Percentiles rank a stretch among this genome's conserved stretches.
Evolutionary conservation across 169 alveolate species (phyloP).

Genomic region (Cryptosporidium parvum): DNA sequence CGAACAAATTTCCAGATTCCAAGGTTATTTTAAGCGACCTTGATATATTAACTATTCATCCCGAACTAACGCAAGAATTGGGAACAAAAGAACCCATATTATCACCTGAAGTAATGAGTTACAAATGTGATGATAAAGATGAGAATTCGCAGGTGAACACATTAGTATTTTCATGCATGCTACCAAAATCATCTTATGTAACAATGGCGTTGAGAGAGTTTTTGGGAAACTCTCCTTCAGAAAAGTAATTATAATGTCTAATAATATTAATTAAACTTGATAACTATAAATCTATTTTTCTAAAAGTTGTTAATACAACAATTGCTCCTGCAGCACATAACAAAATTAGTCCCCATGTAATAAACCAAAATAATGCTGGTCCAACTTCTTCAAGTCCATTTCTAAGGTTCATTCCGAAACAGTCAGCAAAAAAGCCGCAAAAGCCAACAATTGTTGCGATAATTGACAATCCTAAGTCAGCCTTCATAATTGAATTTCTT

Average conservation of each 20-base stretch:
- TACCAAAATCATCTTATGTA: conserved; percentile 82
- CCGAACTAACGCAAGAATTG: background rate
- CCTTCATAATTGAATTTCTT: conserved; percentile 78
- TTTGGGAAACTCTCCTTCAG: conserved; percentile 69
- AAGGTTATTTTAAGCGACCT: conserved; percentile 60
- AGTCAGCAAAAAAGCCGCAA: conserved; percentile 76
- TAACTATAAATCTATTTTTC: conserved; percentile 68
- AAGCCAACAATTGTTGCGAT: conserved; percentile 77
- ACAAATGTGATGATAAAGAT: conserved; percentile 11
- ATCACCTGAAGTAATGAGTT: background rate
- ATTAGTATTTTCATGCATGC: conserved; percentile 76
- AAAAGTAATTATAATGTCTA: background rate
- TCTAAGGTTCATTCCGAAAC: conserved; percentile 79
- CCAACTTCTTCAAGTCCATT: conserved; percentile 77
- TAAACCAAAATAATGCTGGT: conserved; percentile 75
- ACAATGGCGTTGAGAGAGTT: conserved; percentile 81
- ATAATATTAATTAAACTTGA: background rate
- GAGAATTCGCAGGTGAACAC: conserved; percentile 15
- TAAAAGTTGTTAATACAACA: conserved; percentile 54
- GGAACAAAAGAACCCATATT: conserved; percentile 3
- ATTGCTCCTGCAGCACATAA: conserved; percentile 71
- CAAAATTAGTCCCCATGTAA: conserved; percentile 70
- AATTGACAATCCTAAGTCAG: conserved; percentile 77
- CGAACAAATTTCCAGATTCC: conserved; percentile 76
- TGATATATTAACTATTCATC: conserved; percentile 16